Evolutionary conservation across 306 rosid genomes (phyloP).

Genomic region (Styphnolobium japonicum): DNA sequence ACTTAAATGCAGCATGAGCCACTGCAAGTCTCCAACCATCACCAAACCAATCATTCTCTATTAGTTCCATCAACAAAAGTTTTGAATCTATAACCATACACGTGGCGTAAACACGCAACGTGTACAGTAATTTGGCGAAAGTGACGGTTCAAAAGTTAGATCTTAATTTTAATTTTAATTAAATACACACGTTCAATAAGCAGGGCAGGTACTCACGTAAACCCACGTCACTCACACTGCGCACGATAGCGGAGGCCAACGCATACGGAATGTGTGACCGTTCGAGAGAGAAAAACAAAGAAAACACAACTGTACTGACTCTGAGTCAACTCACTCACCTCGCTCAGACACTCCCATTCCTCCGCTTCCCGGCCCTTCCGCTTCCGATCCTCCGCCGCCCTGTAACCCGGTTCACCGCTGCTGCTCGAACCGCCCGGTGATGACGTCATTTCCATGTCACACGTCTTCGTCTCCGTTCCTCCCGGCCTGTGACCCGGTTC

Average conservation of each 20-base stretch:
- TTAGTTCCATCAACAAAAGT: background rate
- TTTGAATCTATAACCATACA: background rate
- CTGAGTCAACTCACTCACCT: conserved; percentile 52
- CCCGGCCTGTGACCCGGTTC: too few relatives aligned
- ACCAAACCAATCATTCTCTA: background rate
- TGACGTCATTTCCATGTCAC: conserved; percentile 49
- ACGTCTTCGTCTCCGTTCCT: conserved; percentile 35
- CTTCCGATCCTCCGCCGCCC: conserved; percentile 54
- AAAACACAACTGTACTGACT: background rate
- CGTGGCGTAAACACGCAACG: background rate
- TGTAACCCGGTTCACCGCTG: conserved; percentile 44
- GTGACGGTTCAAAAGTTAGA: too few relatives aligned
- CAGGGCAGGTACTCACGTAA: conserved; percentile 19
- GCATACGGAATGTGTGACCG: conserved; percentile 1
- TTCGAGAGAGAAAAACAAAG: background rate
- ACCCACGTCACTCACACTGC: conserved; percentile 29
- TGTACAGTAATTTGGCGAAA: background rate
- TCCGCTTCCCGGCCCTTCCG: conserved; percentile 55
- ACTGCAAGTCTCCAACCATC: too few relatives aligned
- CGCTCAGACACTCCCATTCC: conserved; percentile 57
- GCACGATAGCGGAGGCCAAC: conserved; percentile 29
- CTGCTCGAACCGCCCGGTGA: conserved; percentile 60
- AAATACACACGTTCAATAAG: background rate
- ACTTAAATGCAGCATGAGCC: background rate
- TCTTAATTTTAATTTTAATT: too few relatives aligned